A percentile compares a stretch with the other conserved stretches of the same genome.
Evolutionary conservation across 2,329 filamentous ascomycete species (phyloP).

Genomic region (Alternaria ethzedia): DNA sequence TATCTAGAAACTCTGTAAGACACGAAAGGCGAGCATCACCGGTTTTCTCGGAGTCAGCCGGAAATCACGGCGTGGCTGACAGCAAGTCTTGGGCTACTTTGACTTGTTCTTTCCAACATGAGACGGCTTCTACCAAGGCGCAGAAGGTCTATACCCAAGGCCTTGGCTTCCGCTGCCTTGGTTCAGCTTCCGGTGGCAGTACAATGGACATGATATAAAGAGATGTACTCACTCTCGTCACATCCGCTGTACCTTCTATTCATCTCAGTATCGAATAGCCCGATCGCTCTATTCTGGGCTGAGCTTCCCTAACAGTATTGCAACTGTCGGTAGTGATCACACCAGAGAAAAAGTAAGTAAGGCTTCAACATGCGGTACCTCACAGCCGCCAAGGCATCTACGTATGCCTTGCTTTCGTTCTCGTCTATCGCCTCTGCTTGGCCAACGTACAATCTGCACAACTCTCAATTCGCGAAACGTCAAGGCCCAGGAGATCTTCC

Average conservation of each 20-base stretch:
- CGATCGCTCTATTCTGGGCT: not conserved
- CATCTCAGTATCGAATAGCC: too few species aligned
- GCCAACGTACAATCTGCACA: slow-evolving; percentile 22
- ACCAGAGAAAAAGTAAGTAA: not conserved
- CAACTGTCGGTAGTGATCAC: too few species aligned
- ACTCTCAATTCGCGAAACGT: slow-evolving; percentile 19
- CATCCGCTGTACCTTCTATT: not conserved
- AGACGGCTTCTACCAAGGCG: not conserved
- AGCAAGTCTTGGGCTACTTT: not conserved
- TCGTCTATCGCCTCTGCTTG: slow-evolving; percentile 15
- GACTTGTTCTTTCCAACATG: not conserved
- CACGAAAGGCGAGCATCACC: not conserved
- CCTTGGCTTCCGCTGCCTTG: slow-evolving; percentile 1
- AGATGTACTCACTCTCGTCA: not conserved
- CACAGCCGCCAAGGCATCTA: slow-evolving; percentile 5
- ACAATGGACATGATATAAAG: slow-evolving; percentile 3
- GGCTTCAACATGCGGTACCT: slow-evolving; percentile 2
- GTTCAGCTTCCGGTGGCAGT: not conserved
- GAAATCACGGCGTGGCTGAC: not conserved
- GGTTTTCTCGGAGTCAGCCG: not conserved
- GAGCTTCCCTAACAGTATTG: not conserved
- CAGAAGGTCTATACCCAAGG: not conserved
- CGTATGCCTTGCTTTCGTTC: slow-evolving; percentile 10
- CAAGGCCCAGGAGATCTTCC: slow-evolving; percentile 13
- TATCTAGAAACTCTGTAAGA: not conserved